Evolutionary conservation across 202 grass and related monocot species (phyloP), one percentile per base, ranked within the genome.

Genomic region (Setaria italica): DNA sequence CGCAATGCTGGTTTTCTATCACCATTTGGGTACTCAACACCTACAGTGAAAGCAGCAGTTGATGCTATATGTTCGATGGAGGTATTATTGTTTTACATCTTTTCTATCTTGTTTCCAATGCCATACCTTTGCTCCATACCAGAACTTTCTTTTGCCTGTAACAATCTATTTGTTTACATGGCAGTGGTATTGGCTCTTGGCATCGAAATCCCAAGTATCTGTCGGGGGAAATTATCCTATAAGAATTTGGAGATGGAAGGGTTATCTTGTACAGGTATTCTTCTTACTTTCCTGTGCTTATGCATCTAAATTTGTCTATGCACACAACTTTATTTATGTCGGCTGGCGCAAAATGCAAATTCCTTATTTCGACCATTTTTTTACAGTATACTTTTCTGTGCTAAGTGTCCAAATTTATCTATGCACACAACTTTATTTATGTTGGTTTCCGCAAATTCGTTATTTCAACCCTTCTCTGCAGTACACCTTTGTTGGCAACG

Each of bases 11-110:
- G 93, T 29, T 99, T 94, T 92, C 14, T 99, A 88, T 99, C 96
- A 70, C 96, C 96, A 84, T 99, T 96, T 99, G 96, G 96, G 71
- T 99, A 99, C 59, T 99, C 93, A 62, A 88, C 96, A 62, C 88
- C 96, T 85, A 96, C 96, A 62, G 91, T 99, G 47, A 90, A 88
- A 74, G 85, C 93, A 56, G 92, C 88, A 25, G 82, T 92, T 50
- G 85, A 96, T 90, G 82, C 91, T 87, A 89, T 96, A 63, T 96
- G 87, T 80, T 96, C 90, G 42, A 92, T 96, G 88, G 91, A 99
- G 91, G 96, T 99, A 90, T 16, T 85, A 81, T 21, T 78, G 50
- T 81, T 34, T 63, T 13, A 48, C 49, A 53, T 9, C 11, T 60
- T 51, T 11, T 13, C 35, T 54, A 11, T 59, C 19, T 32, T 84